These are phyloP conservation scores for Gastrolobium villosum DNA, from an alignment of 306 rosid genomes.

Conservation along the genomic window DNA sequence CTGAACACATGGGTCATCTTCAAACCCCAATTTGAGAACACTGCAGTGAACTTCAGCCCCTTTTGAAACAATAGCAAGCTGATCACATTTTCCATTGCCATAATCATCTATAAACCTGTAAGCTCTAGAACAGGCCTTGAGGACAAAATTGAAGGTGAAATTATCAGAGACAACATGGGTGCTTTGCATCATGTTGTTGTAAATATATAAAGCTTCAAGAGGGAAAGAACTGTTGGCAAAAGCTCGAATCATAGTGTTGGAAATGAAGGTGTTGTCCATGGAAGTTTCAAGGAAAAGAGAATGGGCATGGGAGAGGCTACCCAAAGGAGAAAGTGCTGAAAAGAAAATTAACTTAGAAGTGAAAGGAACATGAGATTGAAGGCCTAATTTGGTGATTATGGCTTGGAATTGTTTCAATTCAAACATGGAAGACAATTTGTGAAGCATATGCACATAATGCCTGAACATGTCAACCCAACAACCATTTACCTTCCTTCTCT, in stretches of 20 bases:
- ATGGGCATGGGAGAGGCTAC: conserved; percentile 67
- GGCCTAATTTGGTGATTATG: conserved; percentile 59
- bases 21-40: conserved; percentile 63
- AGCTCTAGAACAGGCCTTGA: conserved; percentile 73
- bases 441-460: conserved; percentile 42
- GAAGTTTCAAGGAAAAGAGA: conserved; percentile 64
- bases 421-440: conserved; percentile 57
- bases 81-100: conserved; percentile 26
- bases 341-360: conserved; percentile 54
- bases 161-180: conserved; percentile 50
- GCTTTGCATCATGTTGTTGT: conserved; percentile 63
- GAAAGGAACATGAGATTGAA: conserved; percentile 41
- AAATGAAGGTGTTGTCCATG: conserved; percentile 59
- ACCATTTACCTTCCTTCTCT: no score
- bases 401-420: conserved; percentile 62
- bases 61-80: conserved; percentile 52
- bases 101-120: conserved; percentile 49
- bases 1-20: conserved; percentile 52
- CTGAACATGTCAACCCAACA: no score
- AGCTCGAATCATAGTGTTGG: conserved; percentile 77
- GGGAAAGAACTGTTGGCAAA: conserved; percentile 65
- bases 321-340: conserved; percentile 65
- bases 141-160: conserved; percentile 66
- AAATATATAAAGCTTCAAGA: conserved; percentile 55
- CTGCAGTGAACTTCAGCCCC: conserved; percentile 72